These are phyloP conservation scores for Globisporangium perplexum DNA, from an alignment of 352 stramenopile genomes.

Conservation along the genomic window DNA sequence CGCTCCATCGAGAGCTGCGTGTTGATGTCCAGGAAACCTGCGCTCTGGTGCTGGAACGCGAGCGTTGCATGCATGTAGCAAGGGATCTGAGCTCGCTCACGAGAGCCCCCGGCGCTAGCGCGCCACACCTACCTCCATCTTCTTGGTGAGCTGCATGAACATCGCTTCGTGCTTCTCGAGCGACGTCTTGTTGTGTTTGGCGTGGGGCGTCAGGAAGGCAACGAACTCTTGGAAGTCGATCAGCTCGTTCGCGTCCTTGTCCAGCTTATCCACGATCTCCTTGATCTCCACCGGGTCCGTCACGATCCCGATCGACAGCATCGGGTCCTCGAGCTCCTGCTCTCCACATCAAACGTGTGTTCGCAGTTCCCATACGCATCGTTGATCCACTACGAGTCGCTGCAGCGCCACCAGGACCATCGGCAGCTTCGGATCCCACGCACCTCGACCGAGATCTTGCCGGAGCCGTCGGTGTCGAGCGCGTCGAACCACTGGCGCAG, in stretches of 20 bases:
- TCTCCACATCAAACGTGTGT: neutral
- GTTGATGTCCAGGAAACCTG: slow-evolving; percentile 68
- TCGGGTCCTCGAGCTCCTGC: slow-evolving; percentile 65
- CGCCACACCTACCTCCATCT: slow-evolving; percentile 51
- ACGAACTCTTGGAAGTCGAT: slow-evolving; percentile 84
- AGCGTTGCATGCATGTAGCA: neutral
- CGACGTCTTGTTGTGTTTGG: slow-evolving; percentile 30
- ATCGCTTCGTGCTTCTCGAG: slow-evolving; percentile 58
- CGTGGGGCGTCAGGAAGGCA: slow-evolving; percentile 60
- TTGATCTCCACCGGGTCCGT: slow-evolving; percentile 58
- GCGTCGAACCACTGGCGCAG: slow-evolving; percentile 73
- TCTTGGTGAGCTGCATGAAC: slow-evolving; percentile 72
- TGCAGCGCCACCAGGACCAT: neutral
- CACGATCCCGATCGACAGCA: slow-evolving; percentile 76
- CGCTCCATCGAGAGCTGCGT: slow-evolving; percentile 76
- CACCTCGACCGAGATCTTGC: slow-evolving; percentile 70
- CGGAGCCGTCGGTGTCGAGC: slow-evolving; percentile 55
- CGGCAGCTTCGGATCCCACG: neutral
- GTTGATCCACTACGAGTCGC: neutral
- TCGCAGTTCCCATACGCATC: neutral
- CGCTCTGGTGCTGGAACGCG: slow-evolving; percentile 49
- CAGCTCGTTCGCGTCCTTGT: slow-evolving; percentile 65
- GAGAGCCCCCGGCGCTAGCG: neutral
- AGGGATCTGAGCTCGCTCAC: neutral
- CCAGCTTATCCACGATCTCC: slow-evolving; percentile 48